A percentile compares a stretch with the other conserved stretches of the same genome.
phyloP scores from a whole-genome alignment of 345 rosid species.

The Populus davidiana region DNA sequence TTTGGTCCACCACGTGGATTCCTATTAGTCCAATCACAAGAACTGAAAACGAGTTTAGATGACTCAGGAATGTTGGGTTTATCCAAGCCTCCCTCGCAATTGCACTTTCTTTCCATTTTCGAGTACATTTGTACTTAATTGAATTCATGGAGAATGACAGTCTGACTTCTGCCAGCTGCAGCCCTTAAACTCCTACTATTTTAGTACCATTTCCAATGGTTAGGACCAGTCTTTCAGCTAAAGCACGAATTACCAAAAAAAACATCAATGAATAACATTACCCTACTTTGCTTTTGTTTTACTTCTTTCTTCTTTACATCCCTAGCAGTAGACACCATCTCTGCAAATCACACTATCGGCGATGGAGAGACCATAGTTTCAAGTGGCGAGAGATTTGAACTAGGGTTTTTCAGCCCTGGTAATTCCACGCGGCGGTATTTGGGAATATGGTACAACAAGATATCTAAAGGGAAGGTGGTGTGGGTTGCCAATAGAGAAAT shows the following conservation, averaged over 20 bases:
- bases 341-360: slow-evolving; percentile 13
- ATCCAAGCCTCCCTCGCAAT: no score
- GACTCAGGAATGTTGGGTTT: no score
- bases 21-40: no score
- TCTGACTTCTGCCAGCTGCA: no score
- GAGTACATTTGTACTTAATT: no score
- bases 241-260: no score
- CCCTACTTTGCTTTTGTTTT: slow-evolving; percentile 1
- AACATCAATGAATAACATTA: background rate
- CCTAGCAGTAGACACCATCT: slow-evolving; percentile 15
- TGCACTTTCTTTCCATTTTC: no score
- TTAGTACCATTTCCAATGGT: no score
- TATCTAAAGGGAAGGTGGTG: background rate
- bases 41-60: no score
- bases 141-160: no score
- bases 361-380: slow-evolving; percentile 35
- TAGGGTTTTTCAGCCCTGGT: slow-evolving; percentile 34
- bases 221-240: background rate
- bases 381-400: slow-evolving; percentile 19
- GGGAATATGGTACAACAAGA: slow-evolving; percentile 14
- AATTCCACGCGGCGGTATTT: background rate
- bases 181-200: no score
- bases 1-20: no score
- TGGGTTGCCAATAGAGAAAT: slow-evolving; percentile 27
- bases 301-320: background rate